Evolutionary conservation across 495 filamentous ascomycete genomes (phyloP).

Genomic region (Podospora bellae-mahoneyi): DNA sequence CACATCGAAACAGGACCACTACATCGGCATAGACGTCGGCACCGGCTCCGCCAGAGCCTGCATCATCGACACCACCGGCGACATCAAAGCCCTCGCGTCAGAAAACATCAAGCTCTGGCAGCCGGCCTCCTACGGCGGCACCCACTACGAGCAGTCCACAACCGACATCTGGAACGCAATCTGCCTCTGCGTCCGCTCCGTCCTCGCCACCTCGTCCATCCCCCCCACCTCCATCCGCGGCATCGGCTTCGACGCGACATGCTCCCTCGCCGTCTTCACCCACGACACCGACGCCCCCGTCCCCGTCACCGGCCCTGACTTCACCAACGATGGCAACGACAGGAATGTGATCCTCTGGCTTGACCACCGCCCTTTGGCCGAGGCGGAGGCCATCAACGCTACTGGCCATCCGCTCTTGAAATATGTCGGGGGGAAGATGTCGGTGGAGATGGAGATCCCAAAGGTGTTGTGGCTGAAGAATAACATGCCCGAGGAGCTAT

Average conservation of each 20-base stretch:
- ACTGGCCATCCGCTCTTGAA: conserved; percentile 89
- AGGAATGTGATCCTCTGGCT: conserved; percentile 92
- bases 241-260: conserved; percentile 96
- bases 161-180: conserved; percentile 93
- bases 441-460: conserved; percentile 97
- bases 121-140: conserved; percentile 64
- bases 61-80: conserved; percentile 84
- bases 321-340: conserved; percentile 70
- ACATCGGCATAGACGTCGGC: conserved; percentile 93
- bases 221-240: conserved; percentile 70
- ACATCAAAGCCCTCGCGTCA: conserved; percentile 87
- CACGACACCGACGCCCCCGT: conserved; percentile 86
- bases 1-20: conserved; percentile 46
- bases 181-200: conserved; percentile 73
- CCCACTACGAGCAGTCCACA: conserved; percentile 97
- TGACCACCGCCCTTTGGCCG: conserved; percentile 83
- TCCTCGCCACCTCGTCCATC: conserved; percentile 73
- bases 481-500: conserved; percentile 90
- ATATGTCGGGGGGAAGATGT: conserved; percentile 96
- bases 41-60: conserved; percentile 93
- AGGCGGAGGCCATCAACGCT: conserved; percentile 86
- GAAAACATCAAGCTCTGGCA: conserved; percentile 94
- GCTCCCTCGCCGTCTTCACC: conserved; percentile 87
- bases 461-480: conserved; percentile 98
- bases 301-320: conserved; percentile 81